A percentile compares a stretch with the other conserved stretches of the same genome.
These are phyloP conservation scores for Pleurotus djamor DNA, from an alignment of 768 basidiomycete genomes.

Conservation along the genomic window DNA sequence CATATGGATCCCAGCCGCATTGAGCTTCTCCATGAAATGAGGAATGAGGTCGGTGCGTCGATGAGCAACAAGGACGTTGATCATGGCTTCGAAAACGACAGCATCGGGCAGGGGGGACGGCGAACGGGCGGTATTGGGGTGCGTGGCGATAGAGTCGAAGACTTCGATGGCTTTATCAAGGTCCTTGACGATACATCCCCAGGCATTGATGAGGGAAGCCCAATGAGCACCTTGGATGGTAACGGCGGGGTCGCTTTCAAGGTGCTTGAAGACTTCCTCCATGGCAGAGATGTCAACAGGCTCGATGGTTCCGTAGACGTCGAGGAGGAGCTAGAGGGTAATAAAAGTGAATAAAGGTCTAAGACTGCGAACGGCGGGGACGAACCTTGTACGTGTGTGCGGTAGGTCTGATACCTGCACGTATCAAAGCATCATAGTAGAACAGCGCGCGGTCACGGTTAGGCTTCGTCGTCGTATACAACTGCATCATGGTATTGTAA, in stretches of 20 bases:
- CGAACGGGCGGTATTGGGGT: conserved; percentile 28
- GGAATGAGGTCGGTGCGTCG: conserved; percentile 78
- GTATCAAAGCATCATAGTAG: conserved; percentile 68
- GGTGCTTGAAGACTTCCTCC: conserved; percentile 66
- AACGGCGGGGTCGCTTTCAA: conserved; percentile 46
- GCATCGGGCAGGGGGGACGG: conserved; percentile 65
- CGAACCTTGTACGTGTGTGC: conserved; percentile 93
- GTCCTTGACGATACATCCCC: conserved; percentile 79
- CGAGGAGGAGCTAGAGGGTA: conserved; percentile 69
- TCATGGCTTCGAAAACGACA: conserved; percentile 84
- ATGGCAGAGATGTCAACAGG: conserved; percentile 74
- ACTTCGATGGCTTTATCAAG: conserved; percentile 70
- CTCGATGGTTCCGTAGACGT: conserved; percentile 83
- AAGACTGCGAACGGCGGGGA: background rate
- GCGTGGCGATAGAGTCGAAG: conserved; percentile 72
- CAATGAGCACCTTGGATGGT: conserved; percentile 47
- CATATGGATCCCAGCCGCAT: conserved; percentile 67
- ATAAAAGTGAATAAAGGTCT: conserved; percentile 6
- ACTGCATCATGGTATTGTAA: conserved; percentile 99
- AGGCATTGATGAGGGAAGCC: conserved; percentile 86
- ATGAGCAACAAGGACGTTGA: conserved; percentile 82
- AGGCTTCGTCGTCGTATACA: conserved; percentile 89
- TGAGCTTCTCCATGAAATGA: conserved; percentile 62
- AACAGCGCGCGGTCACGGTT: conserved; percentile 73
- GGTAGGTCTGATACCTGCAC: conserved; percentile 66